These are phyloP conservation scores for Globisporangium polare DNA, from an alignment of 352 stramenopile genomes.

Conservation along the genomic window DNA sequence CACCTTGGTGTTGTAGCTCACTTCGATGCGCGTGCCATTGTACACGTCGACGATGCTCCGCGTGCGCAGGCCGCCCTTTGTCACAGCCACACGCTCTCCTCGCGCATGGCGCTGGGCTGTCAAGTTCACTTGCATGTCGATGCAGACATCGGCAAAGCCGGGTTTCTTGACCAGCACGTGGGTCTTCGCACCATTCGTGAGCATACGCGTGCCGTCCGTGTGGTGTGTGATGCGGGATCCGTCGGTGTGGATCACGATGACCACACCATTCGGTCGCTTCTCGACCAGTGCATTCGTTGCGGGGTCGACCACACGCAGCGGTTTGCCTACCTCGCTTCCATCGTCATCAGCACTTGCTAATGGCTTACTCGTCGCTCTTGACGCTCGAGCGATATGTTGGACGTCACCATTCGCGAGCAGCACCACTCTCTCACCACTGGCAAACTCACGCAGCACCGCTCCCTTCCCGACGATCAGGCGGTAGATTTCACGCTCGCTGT, in stretches of 20 bases:
- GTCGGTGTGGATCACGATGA: conserved; percentile 62
- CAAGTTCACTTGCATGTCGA: conserved; percentile 69
- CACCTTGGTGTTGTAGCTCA: conserved; percentile 77
- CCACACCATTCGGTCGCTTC: conserved; percentile 34
- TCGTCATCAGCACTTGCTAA: not conserved
- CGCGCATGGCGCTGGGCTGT: conserved; percentile 49
- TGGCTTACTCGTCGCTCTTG: not conserved
- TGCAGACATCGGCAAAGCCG: conserved; percentile 53
- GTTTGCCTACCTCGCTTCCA: conserved; percentile 12
- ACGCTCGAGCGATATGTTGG: conserved; percentile 1
- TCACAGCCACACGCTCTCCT: conserved; percentile 59
- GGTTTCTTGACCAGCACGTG: conserved; percentile 56
- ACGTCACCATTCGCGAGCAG: conserved; percentile 52
- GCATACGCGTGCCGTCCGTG: conserved; percentile 59
- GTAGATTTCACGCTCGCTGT: conserved; percentile 21
- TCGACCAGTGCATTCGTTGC: conserved; percentile 70
- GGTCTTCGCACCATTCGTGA: conserved; percentile 33
- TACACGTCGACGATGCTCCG: conserved; percentile 44
- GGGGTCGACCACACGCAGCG: conserved; percentile 46
- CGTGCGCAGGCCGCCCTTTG: conserved; percentile 59
- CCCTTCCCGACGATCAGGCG: conserved; percentile 60
- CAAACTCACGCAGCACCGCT: conserved; percentile 43
- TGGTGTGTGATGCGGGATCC: conserved; percentile 61
- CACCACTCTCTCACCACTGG: conserved; percentile 29
- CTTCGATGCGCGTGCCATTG: conserved; percentile 56